These are phyloP conservation scores for Pythium scleroteichum DNA, from an alignment of 352 stramenopile genomes.

Conservation along the genomic window DNA sequence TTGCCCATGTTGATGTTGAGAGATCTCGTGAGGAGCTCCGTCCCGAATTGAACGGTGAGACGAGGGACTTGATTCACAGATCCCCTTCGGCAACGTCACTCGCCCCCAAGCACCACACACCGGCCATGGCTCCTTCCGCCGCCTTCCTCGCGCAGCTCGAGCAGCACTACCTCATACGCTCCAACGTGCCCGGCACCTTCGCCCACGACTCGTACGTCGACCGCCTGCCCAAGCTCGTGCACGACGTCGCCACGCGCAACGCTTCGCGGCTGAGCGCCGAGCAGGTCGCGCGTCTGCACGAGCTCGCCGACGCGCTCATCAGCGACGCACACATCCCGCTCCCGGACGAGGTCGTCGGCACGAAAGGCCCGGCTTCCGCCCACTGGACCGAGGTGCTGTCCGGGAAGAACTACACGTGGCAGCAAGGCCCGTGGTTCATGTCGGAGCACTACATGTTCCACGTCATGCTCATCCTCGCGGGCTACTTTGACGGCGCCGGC, in stretches of 20 bases:
- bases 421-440: conserved; percentile 75
- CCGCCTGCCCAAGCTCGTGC: conserved; percentile 56
- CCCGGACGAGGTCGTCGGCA: conserved; percentile 38
- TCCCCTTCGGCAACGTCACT: too few species aligned
- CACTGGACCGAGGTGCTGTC: conserved; percentile 52
- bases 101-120: neutral
- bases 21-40: too few species aligned
- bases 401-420: conserved; percentile 59
- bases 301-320: conserved; percentile 50
- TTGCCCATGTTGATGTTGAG: neutral
- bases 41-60: neutral
- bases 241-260: conserved; percentile 58
- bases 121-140: conserved; percentile 33
- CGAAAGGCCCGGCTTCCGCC: conserved; percentile 38
- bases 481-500: conserved; percentile 59
- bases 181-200: conserved; percentile 55
- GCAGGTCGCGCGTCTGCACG: conserved; percentile 37
- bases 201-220: conserved; percentile 65
- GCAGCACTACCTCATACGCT: conserved; percentile 45
- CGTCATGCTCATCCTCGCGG: conserved; percentile 56
- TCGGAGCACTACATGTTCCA: conserved; percentile 80
- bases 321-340: conserved; percentile 46
- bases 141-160: conserved; percentile 46
- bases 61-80: conserved; percentile 3
- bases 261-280: conserved; percentile 34